Base-by-base conservation (phyloP, 139 green algal species). In the Coelastrella sp. region DNA sequence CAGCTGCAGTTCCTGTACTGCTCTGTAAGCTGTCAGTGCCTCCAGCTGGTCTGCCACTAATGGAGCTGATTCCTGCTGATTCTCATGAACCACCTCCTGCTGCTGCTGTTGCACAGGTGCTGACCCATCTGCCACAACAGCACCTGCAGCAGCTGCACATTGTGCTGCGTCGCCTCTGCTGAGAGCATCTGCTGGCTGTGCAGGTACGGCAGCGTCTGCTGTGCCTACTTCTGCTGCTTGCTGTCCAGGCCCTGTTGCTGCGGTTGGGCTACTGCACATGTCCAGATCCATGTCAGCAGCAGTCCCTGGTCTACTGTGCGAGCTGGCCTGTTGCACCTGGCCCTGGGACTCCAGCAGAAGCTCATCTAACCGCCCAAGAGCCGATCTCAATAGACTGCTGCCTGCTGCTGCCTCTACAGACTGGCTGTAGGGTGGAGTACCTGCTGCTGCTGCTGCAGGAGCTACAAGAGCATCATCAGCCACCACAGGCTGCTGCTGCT, bases 61-160 rank as follows among this genome's bases (percentile, higher is more conserved):
- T 25, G 20, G n/a, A 24, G 81, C 25, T 74, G 81, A 59, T 86
- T 78, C 14, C 70, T 78, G 70, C 70, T 78, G 70, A 49, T 49
- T 49, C 3, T 49, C 35, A 49, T 49, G 35, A 49, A 49, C 35
- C 35, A 49, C 35, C 12, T 14, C 15, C 15, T 70, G 63, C 15
- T 78, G 70, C 70, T 78, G 27, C 76, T 82, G 70, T 6, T 49
- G 35, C 35, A 49, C 35, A 35, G 70, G 20, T 78, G 70, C 70
- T 78, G 17, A 9, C 22, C 4, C 20, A 25, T 4, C 63, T 72
- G 63, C 17, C 70, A 78, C 70, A 25, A 25, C 70, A 35, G 70
- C 70, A 35, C 15, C 70, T 78, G 70, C 20, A 35, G 7, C 70
- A 24, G n/a, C 70, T 4, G 70, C 70, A 35, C 17, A n/a, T 25